Percentiles rank a stretch among this genome's conserved stretches.
These are phyloP conservation scores for Trypanosoma scelopori DNA, from an alignment of 208 protist genomes.

Conservation along the genomic window DNA sequence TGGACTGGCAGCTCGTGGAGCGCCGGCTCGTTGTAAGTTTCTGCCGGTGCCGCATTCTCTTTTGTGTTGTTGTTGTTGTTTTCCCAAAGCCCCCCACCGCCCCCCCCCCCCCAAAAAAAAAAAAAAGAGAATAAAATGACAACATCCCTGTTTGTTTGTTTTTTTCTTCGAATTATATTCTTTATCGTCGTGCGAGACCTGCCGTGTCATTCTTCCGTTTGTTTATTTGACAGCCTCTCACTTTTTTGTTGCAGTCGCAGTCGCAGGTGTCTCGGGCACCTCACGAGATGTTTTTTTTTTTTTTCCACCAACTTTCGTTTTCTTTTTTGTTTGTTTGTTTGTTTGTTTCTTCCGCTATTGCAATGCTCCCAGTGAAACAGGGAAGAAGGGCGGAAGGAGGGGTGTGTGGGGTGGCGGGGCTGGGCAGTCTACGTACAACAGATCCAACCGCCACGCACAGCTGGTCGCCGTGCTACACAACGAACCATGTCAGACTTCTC, in stretches of 20 bases:
- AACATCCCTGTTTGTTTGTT: too few species aligned
- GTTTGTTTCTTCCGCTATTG: neutral
- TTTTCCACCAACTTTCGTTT: neutral
- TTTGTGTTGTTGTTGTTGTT: constrained; percentile 10
- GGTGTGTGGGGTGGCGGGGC: too few species aligned
- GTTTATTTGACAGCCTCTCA: neutral
- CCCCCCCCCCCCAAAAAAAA: too few species aligned
- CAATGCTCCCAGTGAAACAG: neutral
- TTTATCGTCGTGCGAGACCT: constrained; percentile 22
- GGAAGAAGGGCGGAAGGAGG: neutral
- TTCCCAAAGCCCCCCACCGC: constrained; percentile 19
- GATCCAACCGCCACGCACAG: neutral
- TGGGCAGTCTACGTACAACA: neutral
- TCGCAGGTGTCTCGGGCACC: neutral
- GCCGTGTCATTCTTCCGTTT: constrained; percentile 3
- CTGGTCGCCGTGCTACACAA: neutral
- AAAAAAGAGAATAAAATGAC: too few species aligned
- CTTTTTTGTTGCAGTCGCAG: constrained; percentile 6
- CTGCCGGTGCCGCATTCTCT: too few species aligned
- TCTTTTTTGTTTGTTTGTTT: neutral
- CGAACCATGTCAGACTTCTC: constrained; percentile 53
- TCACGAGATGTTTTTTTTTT: neutral
- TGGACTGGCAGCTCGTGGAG: neutral
- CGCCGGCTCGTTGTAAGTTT: neutral
- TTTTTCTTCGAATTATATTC: too few species aligned